Evolutionary conservation across 2,329 filamentous ascomycete species (phyloP), one percentile per base, ranked within the genome.

Genomic region (Diaporthe eres): DNA sequence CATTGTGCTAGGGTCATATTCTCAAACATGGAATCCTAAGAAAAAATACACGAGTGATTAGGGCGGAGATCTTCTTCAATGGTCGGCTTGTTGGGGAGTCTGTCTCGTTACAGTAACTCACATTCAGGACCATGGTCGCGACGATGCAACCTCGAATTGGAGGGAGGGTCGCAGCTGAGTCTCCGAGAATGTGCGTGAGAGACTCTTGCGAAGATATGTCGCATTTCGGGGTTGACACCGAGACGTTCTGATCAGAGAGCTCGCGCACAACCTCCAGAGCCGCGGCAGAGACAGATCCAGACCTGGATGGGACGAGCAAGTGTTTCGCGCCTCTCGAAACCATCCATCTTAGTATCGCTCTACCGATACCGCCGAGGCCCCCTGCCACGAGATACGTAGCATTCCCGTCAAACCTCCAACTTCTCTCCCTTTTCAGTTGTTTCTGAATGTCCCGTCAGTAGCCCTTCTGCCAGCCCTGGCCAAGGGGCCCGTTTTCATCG

Each of bases 331-430:
- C 79, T 22, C 71, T 77, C 1, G 31, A 10, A 1, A 44, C 77
- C 79, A 80, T 79, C 79, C 79, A 80, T n/a, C 34, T 60, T 4
- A 74, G 4, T 22, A 80, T 79, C 0, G 77, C 22, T 19, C 79
- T 67, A 1, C 79, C 81, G 0, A 83, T 57, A 57, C 81, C 81
- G 2, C 81, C 82, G 4, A 79, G 79, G 1, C 81, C 82, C 2
- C 81, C 81, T 0, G 78, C 79, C 28, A 82, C 75, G 9, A 82
- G 28, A 58, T 82, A 83, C 0, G 80, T 78, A 6, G 80, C 79
- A 39, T 80, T 75, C 5, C 72, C 74, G 15, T 81, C 77, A 58
- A 82, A 81, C 7, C 31, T 75, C 81, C 81, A 82, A 0, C 71
- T 75, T 3, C 75, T 65, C 49, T 78, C 75, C 4, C 77, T 42